Evolutionary conservation across 768 basidiomycete genomes (phyloP).

Genomic region (Hygrocybe punicea): DNA sequence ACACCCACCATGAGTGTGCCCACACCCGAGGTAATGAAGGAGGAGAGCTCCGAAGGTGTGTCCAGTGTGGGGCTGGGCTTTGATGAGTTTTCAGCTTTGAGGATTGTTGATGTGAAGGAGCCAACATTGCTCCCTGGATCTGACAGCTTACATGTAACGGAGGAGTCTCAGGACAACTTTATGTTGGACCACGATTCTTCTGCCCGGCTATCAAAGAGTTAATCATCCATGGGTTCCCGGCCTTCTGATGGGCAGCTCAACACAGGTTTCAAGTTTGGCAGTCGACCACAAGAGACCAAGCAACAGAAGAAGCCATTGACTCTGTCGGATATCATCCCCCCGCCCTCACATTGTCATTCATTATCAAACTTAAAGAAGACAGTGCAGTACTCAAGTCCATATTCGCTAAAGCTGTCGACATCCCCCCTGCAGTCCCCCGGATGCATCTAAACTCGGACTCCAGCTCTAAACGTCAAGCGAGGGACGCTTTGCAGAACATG

Average conservation of each 20-base stretch:
- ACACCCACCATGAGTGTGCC: constrained; percentile 19
- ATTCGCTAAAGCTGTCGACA: constrained; percentile 44
- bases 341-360: constrained; percentile 49
- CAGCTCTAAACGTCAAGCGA: constrained; percentile 34
- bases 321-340: constrained; percentile 74
- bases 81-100: constrained; percentile 7
- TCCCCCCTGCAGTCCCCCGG: constrained; percentile 37
- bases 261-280: constrained; percentile 72
- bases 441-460: constrained; percentile 42
- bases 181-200: constrained; percentile 15
- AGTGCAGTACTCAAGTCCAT: constrained; percentile 56
- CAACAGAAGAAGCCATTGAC: constrained; percentile 44
- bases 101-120: constrained; percentile 32
- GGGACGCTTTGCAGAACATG: constrained; percentile 17
- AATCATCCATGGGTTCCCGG: constrained; percentile 37
- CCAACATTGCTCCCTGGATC: constrained; percentile 40
- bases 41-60: neutral
- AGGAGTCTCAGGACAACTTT: constrained; percentile 18
- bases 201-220: constrained; percentile 16
- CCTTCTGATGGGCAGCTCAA: constrained; percentile 68
- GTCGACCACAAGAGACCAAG: constrained; percentile 34
- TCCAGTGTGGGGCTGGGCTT: constrained; percentile 13
- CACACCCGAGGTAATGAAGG: constrained; percentile 6
- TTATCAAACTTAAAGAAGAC: constrained; percentile 50
- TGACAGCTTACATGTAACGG: constrained; percentile 38